Percentiles rank a stretch among this genome's conserved stretches.
phyloP scores from a whole-genome alignment of 176 grass and related monocot genomes.

The Miscanthus lutarioriparius region DNA sequence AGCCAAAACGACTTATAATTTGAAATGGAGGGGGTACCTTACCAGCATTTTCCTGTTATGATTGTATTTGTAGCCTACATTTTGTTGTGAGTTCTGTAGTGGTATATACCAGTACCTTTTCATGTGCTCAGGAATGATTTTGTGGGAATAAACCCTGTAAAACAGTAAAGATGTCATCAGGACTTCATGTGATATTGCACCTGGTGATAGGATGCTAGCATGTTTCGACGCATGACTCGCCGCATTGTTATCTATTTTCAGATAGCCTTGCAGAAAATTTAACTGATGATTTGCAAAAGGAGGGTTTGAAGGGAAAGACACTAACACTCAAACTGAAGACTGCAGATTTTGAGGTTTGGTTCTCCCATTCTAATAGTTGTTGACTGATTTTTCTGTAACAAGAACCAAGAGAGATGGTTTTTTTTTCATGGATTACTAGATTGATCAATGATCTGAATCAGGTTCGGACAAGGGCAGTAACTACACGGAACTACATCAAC shows the following conservation, averaged over 20 bases:
- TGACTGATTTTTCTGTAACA: conserved; percentile 27
- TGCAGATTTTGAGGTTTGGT: conserved; percentile 78
- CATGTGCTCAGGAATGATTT: background rate
- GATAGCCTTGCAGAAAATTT: conserved; percentile 77
- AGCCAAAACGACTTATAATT: background rate
- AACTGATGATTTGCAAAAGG: conserved; percentile 83
- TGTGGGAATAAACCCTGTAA: background rate
- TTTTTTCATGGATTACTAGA: conserved; percentile 25
- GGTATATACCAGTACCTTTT: background rate
- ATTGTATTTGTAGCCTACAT: background rate
- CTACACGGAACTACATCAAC: conserved; percentile 70
- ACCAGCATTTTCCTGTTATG: background rate
- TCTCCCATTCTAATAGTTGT: conserved; percentile 11
- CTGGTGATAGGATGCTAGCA: background rate
- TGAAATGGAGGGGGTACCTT: background rate
- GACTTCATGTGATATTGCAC: background rate
- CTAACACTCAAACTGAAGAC: conserved; percentile 96
- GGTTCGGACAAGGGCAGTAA: conserved; percentile 77
- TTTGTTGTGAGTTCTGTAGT: background rate
- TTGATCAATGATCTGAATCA: conserved; percentile 43
- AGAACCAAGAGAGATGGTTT: background rate
- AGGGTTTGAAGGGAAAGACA: conserved; percentile 66
- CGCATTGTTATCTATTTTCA: conserved; percentile 38
- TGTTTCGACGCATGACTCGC: background rate
- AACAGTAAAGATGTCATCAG: background rate